Evolutionary conservation across 2,329 filamentous ascomycete species (phyloP).

Genomic region (Neonectria coccinea): DNA sequence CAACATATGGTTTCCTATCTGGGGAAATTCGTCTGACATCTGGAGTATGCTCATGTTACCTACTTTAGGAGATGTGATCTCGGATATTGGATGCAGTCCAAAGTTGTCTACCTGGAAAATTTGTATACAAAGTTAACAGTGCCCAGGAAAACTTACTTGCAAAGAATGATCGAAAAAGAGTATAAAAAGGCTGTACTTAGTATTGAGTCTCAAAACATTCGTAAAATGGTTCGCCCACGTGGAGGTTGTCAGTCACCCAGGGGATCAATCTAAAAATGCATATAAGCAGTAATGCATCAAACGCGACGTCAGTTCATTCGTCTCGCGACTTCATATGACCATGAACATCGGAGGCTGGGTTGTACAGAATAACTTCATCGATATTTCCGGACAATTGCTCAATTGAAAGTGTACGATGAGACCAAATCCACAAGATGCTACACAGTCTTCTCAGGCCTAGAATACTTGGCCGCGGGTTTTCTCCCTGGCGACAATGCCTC

Average conservation of each 20-base stretch:
- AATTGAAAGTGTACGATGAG: neutral
- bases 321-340: neutral
- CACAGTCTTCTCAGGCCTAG: conserved; percentile 24
- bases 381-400: neutral
- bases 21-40: too few species aligned
- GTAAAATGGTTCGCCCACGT: neutral
- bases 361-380: neutral
- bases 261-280: conserved; percentile 42
- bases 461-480: conserved; percentile 17
- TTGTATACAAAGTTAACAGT: too few species aligned
- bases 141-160: too few species aligned
- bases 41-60: too few species aligned
- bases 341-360: too few species aligned
- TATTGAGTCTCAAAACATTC: neutral
- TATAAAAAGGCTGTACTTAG: neutral
- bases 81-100: too few species aligned
- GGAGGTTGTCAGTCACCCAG: neutral
- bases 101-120: too few species aligned
- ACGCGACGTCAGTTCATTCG: conserved; percentile 41
- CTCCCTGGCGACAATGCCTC: conserved; percentile 31
- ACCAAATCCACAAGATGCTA: conserved; percentile 34
- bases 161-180: neutral
- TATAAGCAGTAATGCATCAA: conserved; percentile 51
- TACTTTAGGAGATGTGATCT: too few species aligned
- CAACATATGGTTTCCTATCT: neutral